These are phyloP conservation scores for Poa pratensis DNA, from an alignment of 176 grass and related monocot genomes.

Conservation along the genomic window DNA sequence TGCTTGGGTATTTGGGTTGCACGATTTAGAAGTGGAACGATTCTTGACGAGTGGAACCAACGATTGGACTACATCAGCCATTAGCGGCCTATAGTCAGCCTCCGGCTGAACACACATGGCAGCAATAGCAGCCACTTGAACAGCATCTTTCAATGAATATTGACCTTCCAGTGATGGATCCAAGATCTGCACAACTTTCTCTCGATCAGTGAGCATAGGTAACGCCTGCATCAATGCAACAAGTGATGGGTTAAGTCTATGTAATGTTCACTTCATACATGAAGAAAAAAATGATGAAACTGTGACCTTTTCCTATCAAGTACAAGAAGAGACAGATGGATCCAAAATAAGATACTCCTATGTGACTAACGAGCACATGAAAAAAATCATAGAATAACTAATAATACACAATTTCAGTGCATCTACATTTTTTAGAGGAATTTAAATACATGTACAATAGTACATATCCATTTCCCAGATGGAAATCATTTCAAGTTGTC, in stretches of 20 bases:
- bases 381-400: slow-evolving; percentile 23
- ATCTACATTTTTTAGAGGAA: neutral
- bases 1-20: slow-evolving; percentile 52
- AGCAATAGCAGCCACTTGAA: slow-evolving; percentile 97
- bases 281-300: slow-evolving; percentile 21
- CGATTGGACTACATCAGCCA: slow-evolving; percentile 98
- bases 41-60: slow-evolving; percentile 92
- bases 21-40: slow-evolving; percentile 47
- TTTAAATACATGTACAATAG: neutral
- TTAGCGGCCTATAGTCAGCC: slow-evolving; percentile 94
- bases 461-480: neutral
- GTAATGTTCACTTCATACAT: slow-evolving; percentile 20
- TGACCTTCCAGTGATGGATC: slow-evolving; percentile 97
- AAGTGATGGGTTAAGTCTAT: slow-evolving; percentile 34
- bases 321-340: slow-evolving; percentile 35
- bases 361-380: neutral
- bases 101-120: slow-evolving; percentile 98
- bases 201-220: slow-evolving; percentile 85
- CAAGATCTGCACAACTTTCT: slow-evolving; percentile 85
- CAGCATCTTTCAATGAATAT: slow-evolving; percentile 95
- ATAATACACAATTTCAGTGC: slow-evolving; percentile 14
- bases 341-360: slow-evolving; percentile 36
- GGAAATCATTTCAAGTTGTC: slow-evolving; percentile 10
- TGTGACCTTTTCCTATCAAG: slow-evolving; percentile 1
- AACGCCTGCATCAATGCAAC: slow-evolving; percentile 65